Evolutionary conservation across 306 rosid species (phyloP).

Genomic region (Dryas alaskensis): DNA sequence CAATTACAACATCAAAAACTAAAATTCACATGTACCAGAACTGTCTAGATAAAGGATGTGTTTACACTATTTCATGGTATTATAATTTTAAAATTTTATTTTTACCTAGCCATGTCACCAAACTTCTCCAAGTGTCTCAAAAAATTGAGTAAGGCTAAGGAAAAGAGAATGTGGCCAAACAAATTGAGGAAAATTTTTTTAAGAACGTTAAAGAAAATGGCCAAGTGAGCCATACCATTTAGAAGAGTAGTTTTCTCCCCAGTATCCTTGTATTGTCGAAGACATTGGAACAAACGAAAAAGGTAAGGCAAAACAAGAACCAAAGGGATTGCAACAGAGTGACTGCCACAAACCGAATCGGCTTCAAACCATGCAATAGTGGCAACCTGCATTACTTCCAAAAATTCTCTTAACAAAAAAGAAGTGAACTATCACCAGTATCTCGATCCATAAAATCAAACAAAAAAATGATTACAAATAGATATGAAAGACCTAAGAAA

Average conservation of each 20-base stretch:
- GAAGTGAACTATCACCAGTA: conserved; percentile 17
- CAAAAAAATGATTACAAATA: neutral
- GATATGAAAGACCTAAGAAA: neutral
- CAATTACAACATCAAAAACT: neutral
- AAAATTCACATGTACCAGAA: neutral
- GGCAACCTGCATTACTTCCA: conserved; percentile 71
- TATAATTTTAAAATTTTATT: neutral
- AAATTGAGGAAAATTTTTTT: neutral
- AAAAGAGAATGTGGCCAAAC: neutral
- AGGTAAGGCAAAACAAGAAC: conserved; percentile 96
- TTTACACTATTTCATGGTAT: neutral
- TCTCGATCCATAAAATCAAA: neutral
- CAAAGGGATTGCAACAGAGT: conserved; percentile 84
- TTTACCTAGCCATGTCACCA: neutral
- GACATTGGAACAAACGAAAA: conserved; percentile 92
- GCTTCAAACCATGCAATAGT: conserved; percentile 99
- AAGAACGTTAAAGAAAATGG: neutral
- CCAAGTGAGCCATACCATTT: conserved; percentile 63
- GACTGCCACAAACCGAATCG: conserved; percentile 98
- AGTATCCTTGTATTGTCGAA: conserved; percentile 91
- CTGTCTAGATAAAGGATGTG: neutral
- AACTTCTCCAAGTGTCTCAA: neutral
- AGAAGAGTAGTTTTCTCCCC: conserved; percentile 78
- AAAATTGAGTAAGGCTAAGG: neutral
- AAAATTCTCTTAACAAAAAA: conserved; percentile 26